Evolutionary conservation across 441 rosid species (phyloP), one percentile per base, ranked within the genome.

Genomic region (Erysimum cheiri): DNA sequence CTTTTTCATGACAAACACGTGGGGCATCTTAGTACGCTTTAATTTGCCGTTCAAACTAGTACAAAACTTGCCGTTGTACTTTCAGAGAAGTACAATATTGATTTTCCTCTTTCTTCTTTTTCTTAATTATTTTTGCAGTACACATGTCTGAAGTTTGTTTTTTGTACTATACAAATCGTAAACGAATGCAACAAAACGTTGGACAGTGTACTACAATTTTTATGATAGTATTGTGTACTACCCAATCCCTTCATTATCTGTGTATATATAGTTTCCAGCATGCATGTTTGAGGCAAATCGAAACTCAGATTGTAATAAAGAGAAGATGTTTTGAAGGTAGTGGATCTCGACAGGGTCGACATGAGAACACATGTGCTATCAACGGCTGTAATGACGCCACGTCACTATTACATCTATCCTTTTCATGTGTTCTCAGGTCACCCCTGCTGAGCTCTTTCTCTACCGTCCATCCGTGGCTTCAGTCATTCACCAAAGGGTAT

Each of bases 361-460:
- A 67, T 74, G 78, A 67, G 78, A 74, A 67, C 73, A 74, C 58
- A 36, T 67, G 78, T 10, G 43, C 26, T 50, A 29, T 50, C 72
- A 13, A 74, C 24, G 57, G 41, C n/a, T 74, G 68, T 53, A 43
- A 67, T 52, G 69, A 67, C 5, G 49, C 72, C 72, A 67, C 43
- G 57, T 60, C 57, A 60, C 41, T 41, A 32, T 33, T 8, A 35
- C 62, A 52, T 0, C 7, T 37, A 9, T 55, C 26, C 8, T 36
- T 28, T 28, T 26, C 61, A 75, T 75, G 78, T 75, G 78, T 69
- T 75, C 74, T 75, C 78, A 75, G 74, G 78, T 75, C 78, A 75
- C 78, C 78, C 74, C 78, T 75, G 78, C 74, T 63, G 78, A 75
- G 78, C 66, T 75, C 66, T 56, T 19, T 55, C 70, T 47, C 67